phyloP scores from a whole-genome alignment of 306 rosid genomes.

The Begonia fuchsioides region DNA sequence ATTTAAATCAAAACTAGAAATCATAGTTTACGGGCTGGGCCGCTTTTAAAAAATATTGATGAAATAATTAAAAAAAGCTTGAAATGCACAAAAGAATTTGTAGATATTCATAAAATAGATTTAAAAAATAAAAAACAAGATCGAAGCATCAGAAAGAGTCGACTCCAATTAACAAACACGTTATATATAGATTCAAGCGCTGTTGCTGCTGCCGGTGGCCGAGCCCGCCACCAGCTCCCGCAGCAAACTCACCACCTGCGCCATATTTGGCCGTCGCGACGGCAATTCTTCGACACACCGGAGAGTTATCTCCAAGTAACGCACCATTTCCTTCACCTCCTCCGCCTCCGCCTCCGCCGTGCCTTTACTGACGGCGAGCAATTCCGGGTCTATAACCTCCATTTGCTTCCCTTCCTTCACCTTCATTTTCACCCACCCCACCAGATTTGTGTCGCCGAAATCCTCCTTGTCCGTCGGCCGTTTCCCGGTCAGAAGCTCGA shows the following conservation, averaged over 20 bases:
- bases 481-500: constrained; percentile 72
- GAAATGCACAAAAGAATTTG: too few relatives aligned
- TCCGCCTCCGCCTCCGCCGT: constrained; percentile 70
- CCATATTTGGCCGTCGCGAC: constrained; percentile 88
- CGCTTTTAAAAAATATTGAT: too few relatives aligned
- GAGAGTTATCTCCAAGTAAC: constrained; percentile 61
- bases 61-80: too few relatives aligned
- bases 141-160: too few relatives aligned
- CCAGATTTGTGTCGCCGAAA: constrained; percentile 88
- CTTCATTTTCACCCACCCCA: constrained; percentile 90
- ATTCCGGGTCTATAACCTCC: constrained; percentile 80
- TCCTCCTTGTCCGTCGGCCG: constrained; percentile 94
- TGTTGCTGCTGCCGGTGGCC: constrained; percentile 68
- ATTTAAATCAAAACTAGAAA: too few relatives aligned
- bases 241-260: constrained; percentile 79
- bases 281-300: constrained; percentile 79
- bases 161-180: too few relatives aligned
- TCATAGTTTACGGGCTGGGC: too few relatives aligned
- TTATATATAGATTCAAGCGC: constrained; percentile 23
- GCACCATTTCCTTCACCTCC: constrained; percentile 79
- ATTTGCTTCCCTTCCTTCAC: constrained; percentile 75
- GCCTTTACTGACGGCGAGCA: constrained; percentile 46
- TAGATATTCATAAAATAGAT: too few relatives aligned
- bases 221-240: constrained; percentile 74
- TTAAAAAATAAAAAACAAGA: too few relatives aligned